Evolutionary conservation across 345 rosid species (phyloP).

Genomic region (Populus ilicifolia): DNA sequence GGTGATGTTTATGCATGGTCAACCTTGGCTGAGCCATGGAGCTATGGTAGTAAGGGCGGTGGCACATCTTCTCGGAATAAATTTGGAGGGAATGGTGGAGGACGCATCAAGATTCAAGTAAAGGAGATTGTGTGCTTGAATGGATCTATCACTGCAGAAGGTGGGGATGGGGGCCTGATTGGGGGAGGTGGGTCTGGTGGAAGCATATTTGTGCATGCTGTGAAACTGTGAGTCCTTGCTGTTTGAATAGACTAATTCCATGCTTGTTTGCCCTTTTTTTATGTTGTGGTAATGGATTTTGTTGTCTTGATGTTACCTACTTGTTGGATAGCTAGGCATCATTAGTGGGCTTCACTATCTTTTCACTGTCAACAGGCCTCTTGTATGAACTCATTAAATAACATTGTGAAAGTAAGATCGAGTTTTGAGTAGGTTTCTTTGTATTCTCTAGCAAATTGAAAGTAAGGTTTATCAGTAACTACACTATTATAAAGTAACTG

Average conservation of each 20-base stretch:
- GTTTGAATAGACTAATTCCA: not conserved
- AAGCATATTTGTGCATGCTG: slow-evolving; percentile 57
- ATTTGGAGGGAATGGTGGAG: slow-evolving; percentile 87
- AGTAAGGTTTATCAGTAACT: not conserved
- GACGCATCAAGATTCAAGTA: slow-evolving; percentile 61
- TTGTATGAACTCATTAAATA: not conserved
- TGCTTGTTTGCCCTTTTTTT: not conserved
- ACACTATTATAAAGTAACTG: not conserved
- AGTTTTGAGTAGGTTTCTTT: not conserved
- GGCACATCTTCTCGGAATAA: slow-evolving; percentile 41
- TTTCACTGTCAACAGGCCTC: not conserved
- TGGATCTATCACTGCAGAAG: slow-evolving; percentile 75
- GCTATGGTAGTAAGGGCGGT: slow-evolving; percentile 92
- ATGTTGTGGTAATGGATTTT: not conserved
- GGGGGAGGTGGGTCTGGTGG: slow-evolving; percentile 99
- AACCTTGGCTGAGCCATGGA: slow-evolving; percentile 76
- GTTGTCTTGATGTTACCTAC: not conserved
- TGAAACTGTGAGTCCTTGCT: slow-evolving; percentile 68
- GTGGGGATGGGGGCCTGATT: slow-evolving; percentile 70
- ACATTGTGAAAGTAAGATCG: not conserved
- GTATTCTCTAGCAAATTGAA: not conserved
- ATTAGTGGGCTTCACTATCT: not conserved
- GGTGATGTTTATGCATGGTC: slow-evolving; percentile 97
- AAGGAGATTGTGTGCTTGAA: slow-evolving; percentile 63
- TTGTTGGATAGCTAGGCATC: slow-evolving; percentile 3